phyloP scores from a whole-genome alignment of 1,284 basidiomycete genomes.

The Fistulina hepatica region DNA sequence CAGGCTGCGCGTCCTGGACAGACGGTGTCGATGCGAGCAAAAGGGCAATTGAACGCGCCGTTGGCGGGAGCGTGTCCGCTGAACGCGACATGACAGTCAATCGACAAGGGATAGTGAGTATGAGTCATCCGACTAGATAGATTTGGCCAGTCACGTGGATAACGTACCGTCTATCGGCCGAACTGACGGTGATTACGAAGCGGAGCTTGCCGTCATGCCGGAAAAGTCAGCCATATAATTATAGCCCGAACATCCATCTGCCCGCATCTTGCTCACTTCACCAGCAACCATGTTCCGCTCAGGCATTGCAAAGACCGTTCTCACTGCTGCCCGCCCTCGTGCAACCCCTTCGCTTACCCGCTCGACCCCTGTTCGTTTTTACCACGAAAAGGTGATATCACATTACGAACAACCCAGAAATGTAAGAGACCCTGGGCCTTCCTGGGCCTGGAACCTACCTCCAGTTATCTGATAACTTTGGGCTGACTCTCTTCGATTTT shows the following conservation, averaged over 20 bases:
- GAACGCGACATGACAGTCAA: slow-evolving; percentile 44
- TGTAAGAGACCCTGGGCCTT: slow-evolving; percentile 39
- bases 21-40: slow-evolving; percentile 89
- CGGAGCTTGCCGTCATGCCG: no score
- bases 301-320: slow-evolving; percentile 39
- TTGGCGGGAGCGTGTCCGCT: slow-evolving; percentile 70
- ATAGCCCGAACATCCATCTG: no score
- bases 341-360: slow-evolving; percentile 27
- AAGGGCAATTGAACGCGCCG: slow-evolving; percentile 86
- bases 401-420: slow-evolving; percentile 95
- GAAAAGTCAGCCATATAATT: no score
- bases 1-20: slow-evolving; percentile 88
- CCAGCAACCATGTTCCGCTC: slow-evolving; percentile 63
- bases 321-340: slow-evolving; percentile 32
- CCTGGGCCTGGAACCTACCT: slow-evolving; percentile 19
- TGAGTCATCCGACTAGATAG: no score
- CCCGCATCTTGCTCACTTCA: no score
- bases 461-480: slow-evolving; percentile 50
- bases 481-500: no score
- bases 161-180: no score
- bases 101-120: no score
- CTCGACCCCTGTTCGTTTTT: slow-evolving; percentile 43
- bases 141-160: no score
- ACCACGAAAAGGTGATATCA: slow-evolving; percentile 91
- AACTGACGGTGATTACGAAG: no score